A percentile compares a stretch with the other conserved stretches of the same genome.
phyloP scores from a whole-genome alignment of 2,329 filamentous ascomycete genomes.

The Daldinia sp. region DNA sequence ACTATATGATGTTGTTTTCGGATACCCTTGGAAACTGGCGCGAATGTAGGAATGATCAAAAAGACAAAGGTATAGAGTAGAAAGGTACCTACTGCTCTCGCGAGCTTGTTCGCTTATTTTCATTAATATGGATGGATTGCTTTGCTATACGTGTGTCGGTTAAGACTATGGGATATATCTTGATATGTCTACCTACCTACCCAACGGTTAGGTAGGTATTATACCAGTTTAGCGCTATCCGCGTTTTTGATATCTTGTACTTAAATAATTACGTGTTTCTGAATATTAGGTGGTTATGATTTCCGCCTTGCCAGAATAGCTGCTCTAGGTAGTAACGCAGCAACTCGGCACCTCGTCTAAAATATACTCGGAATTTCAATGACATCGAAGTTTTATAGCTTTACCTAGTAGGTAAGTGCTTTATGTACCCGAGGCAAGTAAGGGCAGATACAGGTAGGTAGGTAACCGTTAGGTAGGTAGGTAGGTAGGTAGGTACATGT shows the following conservation, averaged over 20 bases:
- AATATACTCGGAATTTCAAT: too few species aligned
- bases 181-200: too few species aligned
- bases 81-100: slow-evolving; percentile 39
- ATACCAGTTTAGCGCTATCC: not conserved
- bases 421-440: too few species aligned
- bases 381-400: too few species aligned
- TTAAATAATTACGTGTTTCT: not conserved
- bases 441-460: too few species aligned
- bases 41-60: slow-evolving; percentile 34
- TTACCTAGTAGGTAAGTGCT: too few species aligned
- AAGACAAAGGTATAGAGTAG: slow-evolving; percentile 42
- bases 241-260: not conserved
- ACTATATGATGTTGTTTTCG: slow-evolving; percentile 44
- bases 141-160: not conserved
- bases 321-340: too few species aligned
- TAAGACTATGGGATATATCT: not conserved
- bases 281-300: too few species aligned
- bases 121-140: slow-evolving; percentile 12
- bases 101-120: slow-evolving; percentile 36
- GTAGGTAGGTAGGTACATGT: not conserved
- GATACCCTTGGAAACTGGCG: slow-evolving; percentile 43
- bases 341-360: too few species aligned
- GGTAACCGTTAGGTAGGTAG: not conserved
- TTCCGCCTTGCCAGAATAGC: not conserved
- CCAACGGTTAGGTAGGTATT: too few species aligned